Evolutionary conservation across 306 rosid genomes (phyloP).

Genomic region (Phaseolus lunatus): DNA sequence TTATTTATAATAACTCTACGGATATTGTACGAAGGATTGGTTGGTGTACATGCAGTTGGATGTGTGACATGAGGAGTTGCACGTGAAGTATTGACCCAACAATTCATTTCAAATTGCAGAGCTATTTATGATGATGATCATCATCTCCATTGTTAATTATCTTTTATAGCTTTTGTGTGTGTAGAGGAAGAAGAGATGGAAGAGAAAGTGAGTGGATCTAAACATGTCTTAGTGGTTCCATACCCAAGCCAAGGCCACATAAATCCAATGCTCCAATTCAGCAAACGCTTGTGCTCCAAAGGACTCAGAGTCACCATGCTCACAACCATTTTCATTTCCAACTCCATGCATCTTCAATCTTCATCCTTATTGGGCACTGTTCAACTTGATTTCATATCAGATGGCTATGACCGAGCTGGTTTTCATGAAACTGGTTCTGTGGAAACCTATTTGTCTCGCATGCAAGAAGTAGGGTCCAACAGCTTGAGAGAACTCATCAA

Average conservation of each 20-base stretch:
- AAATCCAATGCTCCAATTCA: conserved; percentile 65
- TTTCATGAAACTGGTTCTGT: conserved; percentile 48
- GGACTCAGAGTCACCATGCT: conserved; percentile 57
- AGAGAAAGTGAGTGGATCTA: neutral
- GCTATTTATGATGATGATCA: too few species aligned
- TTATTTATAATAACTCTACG: too few species aligned
- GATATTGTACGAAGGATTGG: too few species aligned
- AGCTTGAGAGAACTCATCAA: conserved; percentile 55
- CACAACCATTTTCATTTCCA: conserved; percentile 60
- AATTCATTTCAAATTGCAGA: too few species aligned
- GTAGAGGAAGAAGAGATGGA: conserved; percentile 38
- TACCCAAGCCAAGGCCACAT: conserved; percentile 76
- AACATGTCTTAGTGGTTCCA: conserved; percentile 54
- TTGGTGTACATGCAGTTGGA: too few species aligned
- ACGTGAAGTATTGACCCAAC: too few species aligned
- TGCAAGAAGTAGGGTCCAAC: conserved; percentile 54
- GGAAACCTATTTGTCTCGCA: conserved; percentile 48
- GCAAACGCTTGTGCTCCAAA: conserved; percentile 51
- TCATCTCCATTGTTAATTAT: too few species aligned
- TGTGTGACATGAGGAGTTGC: too few species aligned
- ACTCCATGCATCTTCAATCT: conserved; percentile 52
- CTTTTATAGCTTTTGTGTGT: too few species aligned
- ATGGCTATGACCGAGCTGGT: conserved; percentile 71
- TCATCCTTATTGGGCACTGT: conserved; percentile 37
- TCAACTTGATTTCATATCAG: conserved; percentile 68